phyloP scores from a whole-genome alignment of 129 eudicot genomes.

The Centrapalus pauciflorus region DNA sequence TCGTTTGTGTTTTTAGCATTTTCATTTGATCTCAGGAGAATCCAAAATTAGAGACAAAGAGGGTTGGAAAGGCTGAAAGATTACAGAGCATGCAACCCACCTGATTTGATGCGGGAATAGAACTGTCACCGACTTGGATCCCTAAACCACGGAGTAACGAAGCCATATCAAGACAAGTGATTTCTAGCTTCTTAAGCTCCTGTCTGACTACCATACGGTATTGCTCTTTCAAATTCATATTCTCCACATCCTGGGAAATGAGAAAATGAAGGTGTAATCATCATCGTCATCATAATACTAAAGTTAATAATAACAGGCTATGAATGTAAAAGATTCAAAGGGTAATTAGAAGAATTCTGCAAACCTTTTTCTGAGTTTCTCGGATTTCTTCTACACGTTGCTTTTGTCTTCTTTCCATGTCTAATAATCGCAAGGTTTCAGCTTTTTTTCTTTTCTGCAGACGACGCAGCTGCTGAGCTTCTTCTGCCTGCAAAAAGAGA shows the following conservation, averaged over 20 bases:
- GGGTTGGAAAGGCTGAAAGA: too few species aligned
- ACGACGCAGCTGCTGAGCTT: slow-evolving; percentile 66
- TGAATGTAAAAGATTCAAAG: not conserved
- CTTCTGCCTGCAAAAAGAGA: slow-evolving; percentile 58
- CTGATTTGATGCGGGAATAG: slow-evolving; percentile 43
- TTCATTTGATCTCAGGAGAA: too few species aligned
- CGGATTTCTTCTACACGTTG: slow-evolving; percentile 86
- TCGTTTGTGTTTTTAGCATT: too few species aligned
- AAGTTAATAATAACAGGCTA: not conserved
- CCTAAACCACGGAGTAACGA: slow-evolving; percentile 74
- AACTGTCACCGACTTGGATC: slow-evolving; percentile 41
- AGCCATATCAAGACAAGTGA: slow-evolving; percentile 58
- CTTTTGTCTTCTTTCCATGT: slow-evolving; percentile 87
- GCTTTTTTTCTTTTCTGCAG: slow-evolving; percentile 69
- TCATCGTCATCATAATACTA: not conserved
- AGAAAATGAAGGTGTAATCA: not conserved
- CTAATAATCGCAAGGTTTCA: slow-evolving; percentile 61
- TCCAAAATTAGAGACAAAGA: too few species aligned
- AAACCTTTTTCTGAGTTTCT: slow-evolving; percentile 75
- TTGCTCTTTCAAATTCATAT: slow-evolving; percentile 74
- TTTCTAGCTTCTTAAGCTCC: slow-evolving; percentile 55
- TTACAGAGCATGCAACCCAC: slow-evolving; percentile 31
- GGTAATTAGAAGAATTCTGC: slow-evolving; percentile 7
- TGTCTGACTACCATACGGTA: slow-evolving; percentile 55
- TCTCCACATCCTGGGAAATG: slow-evolving; percentile 59